These are phyloP conservation scores for Pezizomycotina sp. DNA, from an alignment of 2,329 filamentous ascomycete species.

Conservation along the genomic window DNA sequence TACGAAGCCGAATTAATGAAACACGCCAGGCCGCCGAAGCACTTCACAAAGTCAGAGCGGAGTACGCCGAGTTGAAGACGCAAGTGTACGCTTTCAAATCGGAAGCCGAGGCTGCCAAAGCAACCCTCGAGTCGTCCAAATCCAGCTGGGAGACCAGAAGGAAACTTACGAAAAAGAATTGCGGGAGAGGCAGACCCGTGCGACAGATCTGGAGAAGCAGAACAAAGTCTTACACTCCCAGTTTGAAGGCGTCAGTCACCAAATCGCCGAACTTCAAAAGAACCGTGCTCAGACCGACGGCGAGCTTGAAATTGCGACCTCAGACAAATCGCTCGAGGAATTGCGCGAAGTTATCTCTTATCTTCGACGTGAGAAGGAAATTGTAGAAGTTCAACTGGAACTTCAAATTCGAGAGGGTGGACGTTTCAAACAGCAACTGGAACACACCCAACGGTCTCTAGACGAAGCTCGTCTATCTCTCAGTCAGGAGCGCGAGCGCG, in stretches of 20 bases:
- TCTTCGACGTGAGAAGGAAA: slow-evolving; percentile 88
- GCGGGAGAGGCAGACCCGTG: slow-evolving; percentile 55
- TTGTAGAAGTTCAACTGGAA: slow-evolving; percentile 89
- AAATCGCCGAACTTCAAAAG: slow-evolving; percentile 66
- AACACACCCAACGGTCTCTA: slow-evolving; percentile 71
- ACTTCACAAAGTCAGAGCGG: slow-evolving; percentile 58
- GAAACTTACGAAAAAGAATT: slow-evolving; percentile 73
- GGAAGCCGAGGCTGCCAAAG: slow-evolving; percentile 73
- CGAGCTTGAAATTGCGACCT: slow-evolving; percentile 39
- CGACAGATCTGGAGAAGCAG: slow-evolving; percentile 72
- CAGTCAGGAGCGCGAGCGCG: slow-evolving; percentile 66
- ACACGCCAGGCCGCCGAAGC: slow-evolving; percentile 89
- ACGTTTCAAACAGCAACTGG: slow-evolving; percentile 73
- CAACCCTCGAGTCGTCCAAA: slow-evolving; percentile 61
- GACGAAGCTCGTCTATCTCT: slow-evolving; percentile 80
- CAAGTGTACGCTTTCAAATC: slow-evolving; percentile 57
- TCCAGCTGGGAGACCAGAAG: slow-evolving; percentile 74
- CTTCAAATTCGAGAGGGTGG: slow-evolving; percentile 76
- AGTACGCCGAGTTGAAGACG: slow-evolving; percentile 68
- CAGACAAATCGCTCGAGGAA: slow-evolving; percentile 50
- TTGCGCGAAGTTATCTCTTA: slow-evolving; percentile 84
- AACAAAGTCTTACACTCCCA: slow-evolving; percentile 84
- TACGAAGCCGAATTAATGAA: slow-evolving; percentile 91
- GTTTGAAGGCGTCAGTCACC: slow-evolving; percentile 62
- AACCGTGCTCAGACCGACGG: slow-evolving; percentile 43